Percentiles rank a stretch among this genome's conserved stretches.
Evolutionary conservation across 2,329 filamentous ascomycete species (phyloP).

Genomic region (Colletotrichum sp.): DNA sequence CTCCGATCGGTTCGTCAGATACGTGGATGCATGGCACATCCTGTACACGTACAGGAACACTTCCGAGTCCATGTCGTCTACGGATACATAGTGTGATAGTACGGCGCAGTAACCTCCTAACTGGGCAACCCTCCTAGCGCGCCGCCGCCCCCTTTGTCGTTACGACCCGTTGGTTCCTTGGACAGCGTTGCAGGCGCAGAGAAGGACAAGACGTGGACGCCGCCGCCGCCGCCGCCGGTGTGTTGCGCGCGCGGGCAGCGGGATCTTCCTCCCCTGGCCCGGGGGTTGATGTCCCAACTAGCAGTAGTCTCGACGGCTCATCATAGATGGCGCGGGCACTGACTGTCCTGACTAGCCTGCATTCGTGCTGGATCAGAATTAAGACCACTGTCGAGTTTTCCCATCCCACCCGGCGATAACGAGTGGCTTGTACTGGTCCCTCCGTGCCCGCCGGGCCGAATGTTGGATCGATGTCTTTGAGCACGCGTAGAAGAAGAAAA

Average conservation of each 20-base stretch:
- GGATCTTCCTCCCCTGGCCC: slow-evolving; percentile 5
- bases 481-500: background rate
- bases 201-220: background rate
- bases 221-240: background rate
- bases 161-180: background rate
- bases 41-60: background rate
- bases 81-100: background rate
- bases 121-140: background rate
- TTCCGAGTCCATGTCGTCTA: background rate
- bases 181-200: background rate
- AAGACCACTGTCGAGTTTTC: background rate
- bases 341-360: slow-evolving; percentile 1
- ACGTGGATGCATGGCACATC: background rate
- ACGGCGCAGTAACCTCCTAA: background rate
- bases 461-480: background rate
- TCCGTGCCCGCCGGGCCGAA: slow-evolving; percentile 5
- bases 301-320: background rate
- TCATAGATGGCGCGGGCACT: background rate
- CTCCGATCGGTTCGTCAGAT: background rate
- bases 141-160: background rate
- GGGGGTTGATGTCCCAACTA: background rate
- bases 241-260: slow-evolving; percentile 4
- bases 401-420: slow-evolving; percentile 8
- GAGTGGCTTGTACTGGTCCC: background rate
- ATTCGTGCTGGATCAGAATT: background rate